phyloP scores from a whole-genome alignment of 345 rosid genomes.

The Raphanus raphanistrum region DNA sequence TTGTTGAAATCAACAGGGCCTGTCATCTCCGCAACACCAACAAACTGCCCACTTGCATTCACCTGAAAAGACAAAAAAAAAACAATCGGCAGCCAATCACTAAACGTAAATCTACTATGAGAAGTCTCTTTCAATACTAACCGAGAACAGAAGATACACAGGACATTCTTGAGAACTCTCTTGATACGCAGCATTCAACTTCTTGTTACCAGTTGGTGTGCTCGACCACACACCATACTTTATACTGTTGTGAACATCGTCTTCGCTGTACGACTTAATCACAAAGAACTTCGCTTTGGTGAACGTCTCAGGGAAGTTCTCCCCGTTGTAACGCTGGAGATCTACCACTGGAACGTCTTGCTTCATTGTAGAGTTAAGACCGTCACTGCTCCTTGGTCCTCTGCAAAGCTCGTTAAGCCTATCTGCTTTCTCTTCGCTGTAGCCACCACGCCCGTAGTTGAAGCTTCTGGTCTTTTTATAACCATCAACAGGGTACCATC shows the following conservation, averaged over 20 bases:
- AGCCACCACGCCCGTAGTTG: constrained; percentile 38
- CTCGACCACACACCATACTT: constrained; percentile 80
- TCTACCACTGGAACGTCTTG: constrained; percentile 45
- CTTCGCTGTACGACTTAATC: constrained; percentile 81
- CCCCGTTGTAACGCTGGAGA: constrained; percentile 49
- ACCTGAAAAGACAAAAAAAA: constrained; percentile 49
- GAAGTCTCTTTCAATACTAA: constrained; percentile 36
- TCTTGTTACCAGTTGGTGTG: constrained; percentile 74
- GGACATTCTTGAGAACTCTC: constrained; percentile 55
- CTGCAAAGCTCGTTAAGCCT: constrained; percentile 75
- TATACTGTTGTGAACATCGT: constrained; percentile 82
- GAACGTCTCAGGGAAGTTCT: constrained; percentile 53
- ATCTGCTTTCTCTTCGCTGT: constrained; percentile 62
- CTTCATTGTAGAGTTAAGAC: too few species aligned
- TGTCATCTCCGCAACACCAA: constrained; percentile 79
- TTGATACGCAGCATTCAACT: constrained; percentile 64
- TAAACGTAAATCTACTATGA: neutral
- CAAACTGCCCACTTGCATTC: constrained; percentile 84
- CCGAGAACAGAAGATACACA: constrained; percentile 74
- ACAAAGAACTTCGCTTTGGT: constrained; percentile 64
- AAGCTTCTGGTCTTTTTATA: constrained; percentile 54
- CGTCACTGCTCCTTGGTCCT: constrained; percentile 74
- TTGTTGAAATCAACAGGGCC: constrained; percentile 70
- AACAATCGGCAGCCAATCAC: neutral
- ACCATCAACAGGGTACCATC: constrained; percentile 61